Evolutionary conservation across 371 early-diverging fungal species (phyloP), one percentile per base, ranked within the genome.

Genomic region (Coemansia sp.): DNA sequence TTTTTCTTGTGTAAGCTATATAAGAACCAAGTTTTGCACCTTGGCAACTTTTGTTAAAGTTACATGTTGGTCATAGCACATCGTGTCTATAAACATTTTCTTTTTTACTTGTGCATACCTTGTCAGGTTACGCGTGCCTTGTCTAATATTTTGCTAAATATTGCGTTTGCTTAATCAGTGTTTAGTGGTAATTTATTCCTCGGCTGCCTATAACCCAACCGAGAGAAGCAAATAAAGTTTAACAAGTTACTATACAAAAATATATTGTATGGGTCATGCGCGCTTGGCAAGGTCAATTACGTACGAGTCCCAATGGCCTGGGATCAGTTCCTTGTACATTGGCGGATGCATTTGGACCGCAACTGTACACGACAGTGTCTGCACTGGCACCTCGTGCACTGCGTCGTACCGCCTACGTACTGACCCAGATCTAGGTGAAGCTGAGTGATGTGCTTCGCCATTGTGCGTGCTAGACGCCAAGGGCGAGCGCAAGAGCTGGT

Each of bases 331-430:
- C 39, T 45, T 63, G 37, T 51, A 42, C 31, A 58, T 58, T 39
- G 73, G 53, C 31, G 76, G 78, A 58, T 67, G 61, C 73, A 77
- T 77, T 40, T 72, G 73, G 13, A 77, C 51, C 7, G 73, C 22
- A 1, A 77, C 78, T 0, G 72, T 69, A 37, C 78, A 77, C 21
- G 68, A 65, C 7, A 77, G 67, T 3, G 74, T 73, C 61, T 73
- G 78, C 7, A 48, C 48, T 1, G 60, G 50, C 5, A 73, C 56
- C 3, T 40, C 57, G 5, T 4, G 40, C 16, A 47, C 70, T 3
- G 63, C 59, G 34, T 73, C 78, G 34, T 61, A 77, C 37, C 69
- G 60, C 50, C 64, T 55, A 14, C 78, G 78, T 24, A 69, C 40
- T 16, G 78, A 59, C 7, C 50, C 59, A 5, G n/a, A 16, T 18